phyloP scores from a whole-genome alignment of 1,139 yeast genomes.

The Hemisphaericaspora subhashii region DNA sequence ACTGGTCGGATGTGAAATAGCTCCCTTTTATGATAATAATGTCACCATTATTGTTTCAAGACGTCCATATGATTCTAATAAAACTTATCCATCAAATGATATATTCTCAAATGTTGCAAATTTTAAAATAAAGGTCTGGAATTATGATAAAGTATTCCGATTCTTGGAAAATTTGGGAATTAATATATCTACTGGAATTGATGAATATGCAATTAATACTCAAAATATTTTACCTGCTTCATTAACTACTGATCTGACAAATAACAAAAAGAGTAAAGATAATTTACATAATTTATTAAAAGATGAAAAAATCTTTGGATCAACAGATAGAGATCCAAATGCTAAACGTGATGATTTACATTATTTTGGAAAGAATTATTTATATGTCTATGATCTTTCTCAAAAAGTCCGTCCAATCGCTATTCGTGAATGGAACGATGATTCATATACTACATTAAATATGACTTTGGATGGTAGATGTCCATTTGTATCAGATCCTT shows the following conservation, averaged over 20 bases:
- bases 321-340: slow-evolving; percentile 84
- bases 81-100: slow-evolving; percentile 50
- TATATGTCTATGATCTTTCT: slow-evolving; percentile 78
- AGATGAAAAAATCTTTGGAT: slow-evolving; percentile 84
- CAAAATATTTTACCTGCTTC: slow-evolving; percentile 11
- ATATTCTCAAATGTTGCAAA: slow-evolving; percentile 64
- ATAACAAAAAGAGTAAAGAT: slow-evolving; percentile 15
- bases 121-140: slow-evolving; percentile 79
- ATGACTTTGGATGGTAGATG: slow-evolving; percentile 65
- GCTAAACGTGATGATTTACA: slow-evolving; percentile 83
- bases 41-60: slow-evolving; percentile 86
- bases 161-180: slow-evolving; percentile 74
- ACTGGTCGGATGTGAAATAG: slow-evolving; percentile 63
- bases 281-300: slow-evolving; percentile 67
- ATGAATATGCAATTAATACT: slow-evolving; percentile 13
- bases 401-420: slow-evolving; percentile 83
- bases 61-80: slow-evolving; percentile 27
- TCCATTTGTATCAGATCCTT: slow-evolving; percentile 60
- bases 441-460: slow-evolving; percentile 44
- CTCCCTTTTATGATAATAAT: slow-evolving; percentile 71
- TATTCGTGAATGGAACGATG: slow-evolving; percentile 71
- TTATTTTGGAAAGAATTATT: slow-evolving; percentile 66
- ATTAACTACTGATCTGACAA: slow-evolving; percentile 10
- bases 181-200: slow-evolving; percentile 20
- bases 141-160: slow-evolving; percentile 78